These are phyloP conservation scores for Aspergillus kassunensis DNA, from an alignment of 495 filamentous ascomycete genomes.

Conservation along the genomic window DNA sequence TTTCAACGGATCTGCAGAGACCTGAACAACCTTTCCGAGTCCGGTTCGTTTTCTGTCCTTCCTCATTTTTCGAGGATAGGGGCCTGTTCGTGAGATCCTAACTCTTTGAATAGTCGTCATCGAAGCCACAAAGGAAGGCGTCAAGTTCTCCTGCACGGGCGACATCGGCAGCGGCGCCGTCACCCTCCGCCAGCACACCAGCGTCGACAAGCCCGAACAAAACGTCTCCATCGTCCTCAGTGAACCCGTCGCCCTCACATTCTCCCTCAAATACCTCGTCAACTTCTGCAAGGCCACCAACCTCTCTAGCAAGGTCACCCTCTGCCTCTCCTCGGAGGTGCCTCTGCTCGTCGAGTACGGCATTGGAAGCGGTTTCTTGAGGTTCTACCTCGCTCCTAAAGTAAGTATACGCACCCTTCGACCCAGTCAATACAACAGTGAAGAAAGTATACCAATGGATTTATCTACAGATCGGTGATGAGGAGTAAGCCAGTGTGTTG, in stretches of 20 bases:
- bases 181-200: conserved; percentile 82
- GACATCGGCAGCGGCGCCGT: conserved; percentile 96
- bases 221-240: conserved; percentile 85
- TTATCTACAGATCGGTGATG: conserved; percentile 73
- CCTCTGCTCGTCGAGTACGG: conserved; percentile 92
- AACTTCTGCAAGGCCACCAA: conserved; percentile 99
- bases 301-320: conserved; percentile 75
- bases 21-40: conserved; percentile 86
- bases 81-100: too few species aligned
- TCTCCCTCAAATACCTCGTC: conserved; percentile 98
- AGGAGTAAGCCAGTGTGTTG: conserved; percentile 53
- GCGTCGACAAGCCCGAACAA: conserved; percentile 83
- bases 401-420: conserved; percentile 41
- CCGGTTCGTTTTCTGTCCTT: conserved; percentile 55
- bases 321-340: conserved; percentile 93
- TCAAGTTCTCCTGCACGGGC: conserved; percentile 90
- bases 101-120: conserved; percentile 66
- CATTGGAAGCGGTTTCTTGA: conserved; percentile 80
- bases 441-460: neutral
- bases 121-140: conserved; percentile 93
- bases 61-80: neutral
- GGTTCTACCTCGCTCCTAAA: conserved; percentile 99
- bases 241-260: conserved; percentile 92
- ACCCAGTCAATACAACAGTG: conserved; percentile 8
- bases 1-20: conserved; percentile 95